phyloP scores from a whole-genome alignment of 768 basidiomycete genomes.

The Leccinum variicolor region DNA sequence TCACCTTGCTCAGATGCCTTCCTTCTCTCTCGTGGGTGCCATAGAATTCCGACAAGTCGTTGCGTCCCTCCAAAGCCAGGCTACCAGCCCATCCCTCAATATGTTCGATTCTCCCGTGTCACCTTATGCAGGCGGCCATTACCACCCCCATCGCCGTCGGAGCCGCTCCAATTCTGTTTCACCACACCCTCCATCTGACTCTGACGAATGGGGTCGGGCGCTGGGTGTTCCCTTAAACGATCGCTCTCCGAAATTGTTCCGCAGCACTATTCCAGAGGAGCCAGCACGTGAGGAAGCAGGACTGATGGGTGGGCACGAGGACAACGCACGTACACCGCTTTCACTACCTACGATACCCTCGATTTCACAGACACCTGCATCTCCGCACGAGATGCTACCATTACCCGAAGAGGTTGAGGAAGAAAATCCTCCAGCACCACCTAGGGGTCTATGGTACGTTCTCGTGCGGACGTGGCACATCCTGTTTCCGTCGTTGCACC shows the following conservation, averaged over 20 bases:
- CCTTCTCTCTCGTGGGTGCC: constrained; percentile 90
- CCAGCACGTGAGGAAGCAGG: constrained; percentile 8
- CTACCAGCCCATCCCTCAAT: constrained; percentile 52
- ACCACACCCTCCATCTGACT: constrained; percentile 27
- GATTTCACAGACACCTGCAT: constrained; percentile 54
- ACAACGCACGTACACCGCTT: constrained; percentile 11
- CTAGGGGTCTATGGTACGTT: constrained; percentile 34
- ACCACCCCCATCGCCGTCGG: constrained; percentile 41
- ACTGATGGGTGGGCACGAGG: constrained; percentile 6
- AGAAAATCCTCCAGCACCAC: constrained; percentile 38
- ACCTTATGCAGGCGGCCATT: constrained; percentile 76
- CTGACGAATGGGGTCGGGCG: constrained; percentile 50
- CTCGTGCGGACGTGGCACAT: constrained; percentile 50
- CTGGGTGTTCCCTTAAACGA: constrained; percentile 51
- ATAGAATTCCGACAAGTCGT: constrained; percentile 95
- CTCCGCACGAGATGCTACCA: constrained; percentile 37
- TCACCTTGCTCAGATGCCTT: constrained; percentile 57
- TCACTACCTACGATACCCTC: constrained; percentile 44
- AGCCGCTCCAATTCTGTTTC: constrained; percentile 32
- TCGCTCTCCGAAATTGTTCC: constrained; percentile 38
- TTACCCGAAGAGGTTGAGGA: constrained; percentile 43
- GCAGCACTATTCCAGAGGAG: constrained; percentile 26
- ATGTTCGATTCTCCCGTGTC: constrained; percentile 67
- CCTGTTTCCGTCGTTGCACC: constrained; percentile 82
- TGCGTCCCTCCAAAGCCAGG: constrained; percentile 69